These are phyloP conservation scores for Erythrophleum ivorense DNA, from an alignment of 331 rosid genomes.

Conservation along the genomic window DNA sequence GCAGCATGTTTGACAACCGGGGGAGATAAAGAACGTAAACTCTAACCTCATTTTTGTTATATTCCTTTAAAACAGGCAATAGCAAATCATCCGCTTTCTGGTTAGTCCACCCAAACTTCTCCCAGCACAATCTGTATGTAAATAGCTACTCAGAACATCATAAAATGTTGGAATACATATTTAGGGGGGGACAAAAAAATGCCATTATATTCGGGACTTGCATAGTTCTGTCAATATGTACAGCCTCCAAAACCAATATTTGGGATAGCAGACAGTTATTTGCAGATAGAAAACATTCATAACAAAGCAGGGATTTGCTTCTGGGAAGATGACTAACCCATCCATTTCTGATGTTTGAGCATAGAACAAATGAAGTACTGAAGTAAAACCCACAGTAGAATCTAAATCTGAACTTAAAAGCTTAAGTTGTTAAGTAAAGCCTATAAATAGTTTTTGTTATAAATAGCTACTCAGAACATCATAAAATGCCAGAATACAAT, in stretches of 20 bases:
- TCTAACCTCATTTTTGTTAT: slow-evolving; percentile 80
- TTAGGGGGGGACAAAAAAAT: background rate
- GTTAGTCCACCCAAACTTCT: slow-evolving; percentile 90
- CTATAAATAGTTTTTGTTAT: background rate
- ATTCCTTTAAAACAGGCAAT: slow-evolving; percentile 86
- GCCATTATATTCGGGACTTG: too few species aligned
- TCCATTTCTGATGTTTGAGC: background rate
- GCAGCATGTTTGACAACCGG: background rate
- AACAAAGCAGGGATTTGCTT: background rate
- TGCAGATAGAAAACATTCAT: slow-evolving; percentile 5
- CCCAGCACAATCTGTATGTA: slow-evolving; percentile 85
- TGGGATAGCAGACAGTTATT: background rate
- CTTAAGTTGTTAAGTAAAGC: too few species aligned
- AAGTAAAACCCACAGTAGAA: background rate
- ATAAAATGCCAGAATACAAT: background rate
- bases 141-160: slow-evolving; percentile 34
- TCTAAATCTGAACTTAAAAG: background rate
- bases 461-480: slow-evolving; percentile 36
- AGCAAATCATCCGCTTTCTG: slow-evolving; percentile 89
- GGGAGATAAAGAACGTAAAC: slow-evolving; percentile 19
- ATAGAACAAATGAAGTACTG: background rate
- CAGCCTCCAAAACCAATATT: slow-evolving; percentile 18
- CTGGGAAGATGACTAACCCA: background rate
- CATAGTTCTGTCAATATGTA: background rate
- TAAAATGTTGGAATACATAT: slow-evolving; percentile 23